Evolutionary conservation across 306 rosid genomes (phyloP).

Genomic region (Castanea mollissima): DNA sequence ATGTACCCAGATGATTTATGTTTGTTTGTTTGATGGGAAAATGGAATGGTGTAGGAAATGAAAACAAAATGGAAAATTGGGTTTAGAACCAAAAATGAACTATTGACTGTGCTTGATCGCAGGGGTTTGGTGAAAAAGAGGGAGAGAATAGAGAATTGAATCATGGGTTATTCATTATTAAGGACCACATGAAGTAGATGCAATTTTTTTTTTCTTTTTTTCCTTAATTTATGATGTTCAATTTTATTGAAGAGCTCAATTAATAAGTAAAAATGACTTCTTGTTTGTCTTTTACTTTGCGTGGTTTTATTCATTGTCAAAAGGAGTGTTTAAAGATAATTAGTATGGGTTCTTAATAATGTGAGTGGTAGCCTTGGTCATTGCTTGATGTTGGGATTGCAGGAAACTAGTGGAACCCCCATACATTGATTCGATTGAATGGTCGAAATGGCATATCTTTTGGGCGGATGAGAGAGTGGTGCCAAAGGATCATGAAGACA

Average conservation of each 20-base stretch:
- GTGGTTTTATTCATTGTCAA: not conserved
- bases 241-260: not conserved
- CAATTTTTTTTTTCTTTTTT: not conserved
- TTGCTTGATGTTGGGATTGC: slow-evolving; percentile 21
- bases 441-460: slow-evolving; percentile 84
- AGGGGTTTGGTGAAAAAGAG: not conserved
- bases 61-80: not conserved
- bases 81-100: not conserved
- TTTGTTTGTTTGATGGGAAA: not conserved
- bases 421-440: slow-evolving; percentile 49
- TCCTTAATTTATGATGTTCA: not conserved
- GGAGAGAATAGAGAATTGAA: not conserved
- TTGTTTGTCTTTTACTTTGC: not conserved
- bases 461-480: slow-evolving; percentile 90
- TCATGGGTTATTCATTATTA: not conserved
- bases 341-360: not conserved
- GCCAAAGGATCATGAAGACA: slow-evolving; percentile 70
- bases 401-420: slow-evolving; percentile 80
- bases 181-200: no score
- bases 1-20: not conserved
- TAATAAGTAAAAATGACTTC: not conserved
- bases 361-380: not conserved
- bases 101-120: not conserved
- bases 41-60: not conserved
- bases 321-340: not conserved